Conservation (phyloP, 176 grass and related monocot genomes). For the Ensete ventricosum region DNA sequence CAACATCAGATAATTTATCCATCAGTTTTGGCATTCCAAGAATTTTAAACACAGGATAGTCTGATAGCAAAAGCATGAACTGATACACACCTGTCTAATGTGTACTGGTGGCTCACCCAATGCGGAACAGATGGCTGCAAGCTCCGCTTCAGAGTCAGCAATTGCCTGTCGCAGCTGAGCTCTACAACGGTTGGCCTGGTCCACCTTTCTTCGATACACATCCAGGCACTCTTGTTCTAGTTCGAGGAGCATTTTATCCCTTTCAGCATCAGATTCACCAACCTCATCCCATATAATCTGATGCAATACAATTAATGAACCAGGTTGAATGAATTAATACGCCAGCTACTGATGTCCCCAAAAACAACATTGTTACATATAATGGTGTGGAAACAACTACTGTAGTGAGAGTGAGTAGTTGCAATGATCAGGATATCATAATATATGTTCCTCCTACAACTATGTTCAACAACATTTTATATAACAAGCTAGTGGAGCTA, state of each 20-base stretch:
- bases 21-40: background rate
- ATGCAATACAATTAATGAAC: background rate
- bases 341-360: background rate
- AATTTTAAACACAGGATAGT: background rate
- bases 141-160: conserved; percentile 51
- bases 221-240: conserved; percentile 55
- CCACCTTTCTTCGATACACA: conserved; percentile 57
- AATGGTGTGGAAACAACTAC: background rate
- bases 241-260: conserved; percentile 47
- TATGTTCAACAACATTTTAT: background rate
- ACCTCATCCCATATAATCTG: conserved; percentile 60
- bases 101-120: conserved; percentile 44
- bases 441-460: background rate
- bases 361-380: background rate
- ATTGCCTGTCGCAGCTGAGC: conserved; percentile 61
- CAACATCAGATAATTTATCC: background rate
- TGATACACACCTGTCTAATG: conserved; percentile 38
- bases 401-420: no score
- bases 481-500: background rate
- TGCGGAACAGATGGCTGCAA: conserved; percentile 48
- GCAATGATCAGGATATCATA: background rate
- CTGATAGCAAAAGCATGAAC: background rate
- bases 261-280: conserved; percentile 41
- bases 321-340: background rate
- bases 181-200: conserved; percentile 46